These are phyloP conservation scores for Tulasnella sp. DNA, from an alignment of 768 basidiomycete genomes.

Conservation along the genomic window DNA sequence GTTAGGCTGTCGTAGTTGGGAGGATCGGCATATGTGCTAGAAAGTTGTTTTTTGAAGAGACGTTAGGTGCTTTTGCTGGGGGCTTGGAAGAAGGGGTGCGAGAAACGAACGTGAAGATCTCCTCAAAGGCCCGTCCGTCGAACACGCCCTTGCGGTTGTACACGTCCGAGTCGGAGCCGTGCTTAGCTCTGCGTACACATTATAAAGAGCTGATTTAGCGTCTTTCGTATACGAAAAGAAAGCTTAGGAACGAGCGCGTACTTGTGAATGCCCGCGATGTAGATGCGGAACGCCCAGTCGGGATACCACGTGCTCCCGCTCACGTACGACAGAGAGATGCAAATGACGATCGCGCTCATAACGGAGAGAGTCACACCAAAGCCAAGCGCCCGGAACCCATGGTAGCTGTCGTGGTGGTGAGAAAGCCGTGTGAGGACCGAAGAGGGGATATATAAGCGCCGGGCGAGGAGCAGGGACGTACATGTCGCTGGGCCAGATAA, in stretches of 20 bases:
- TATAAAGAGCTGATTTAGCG: background rate
- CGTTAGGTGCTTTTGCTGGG: background rate
- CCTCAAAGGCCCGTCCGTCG: background rate
- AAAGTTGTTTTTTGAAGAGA: background rate
- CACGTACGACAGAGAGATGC: background rate
- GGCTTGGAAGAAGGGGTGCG: background rate
- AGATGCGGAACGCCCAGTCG: background rate
- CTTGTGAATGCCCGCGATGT: background rate
- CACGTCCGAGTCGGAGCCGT: constrained; percentile 3
- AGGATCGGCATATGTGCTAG: constrained; percentile 2
- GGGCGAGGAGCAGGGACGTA: background rate
- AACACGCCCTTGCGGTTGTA: constrained; percentile 2
- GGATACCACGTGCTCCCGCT: background rate
- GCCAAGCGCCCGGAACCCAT: background rate
- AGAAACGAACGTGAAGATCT: constrained; percentile 3
- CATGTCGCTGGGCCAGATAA: constrained; percentile 10
- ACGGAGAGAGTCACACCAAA: background rate
- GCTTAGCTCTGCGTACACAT: constrained; percentile 2
- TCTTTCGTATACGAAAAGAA: background rate
- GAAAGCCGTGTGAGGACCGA: background rate
- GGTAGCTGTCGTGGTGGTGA: background rate
- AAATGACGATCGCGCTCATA: background rate
- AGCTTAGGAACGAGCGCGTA: background rate
- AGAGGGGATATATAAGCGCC: background rate
- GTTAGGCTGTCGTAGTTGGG: constrained; percentile 2